Conservation (phyloP, 768 basidiomycete species). For the Suillus paluster region DNA sequence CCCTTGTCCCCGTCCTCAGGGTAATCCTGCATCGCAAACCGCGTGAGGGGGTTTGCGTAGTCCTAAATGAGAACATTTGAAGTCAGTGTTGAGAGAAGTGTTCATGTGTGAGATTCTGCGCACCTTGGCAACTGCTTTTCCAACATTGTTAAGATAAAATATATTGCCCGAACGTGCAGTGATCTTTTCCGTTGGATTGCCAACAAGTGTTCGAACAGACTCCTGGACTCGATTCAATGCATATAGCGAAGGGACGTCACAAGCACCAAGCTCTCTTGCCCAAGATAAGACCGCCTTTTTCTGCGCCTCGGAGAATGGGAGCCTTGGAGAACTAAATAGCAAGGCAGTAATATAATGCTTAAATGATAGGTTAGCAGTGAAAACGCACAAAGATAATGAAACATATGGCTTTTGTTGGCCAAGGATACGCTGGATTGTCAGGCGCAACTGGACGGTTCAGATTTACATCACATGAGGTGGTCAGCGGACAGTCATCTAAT, state of each 20-base stretch:
- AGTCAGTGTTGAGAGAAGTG: background rate
- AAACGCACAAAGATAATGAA: background rate
- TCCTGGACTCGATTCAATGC: slow-evolving; percentile 24
- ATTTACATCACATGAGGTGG: background rate
- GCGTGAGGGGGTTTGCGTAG: slow-evolving; percentile 28
- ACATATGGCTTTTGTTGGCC: slow-evolving; percentile 12
- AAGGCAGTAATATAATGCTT: slow-evolving; percentile 34
- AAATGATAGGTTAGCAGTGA: background rate
- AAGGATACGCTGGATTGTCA: slow-evolving; percentile 10
- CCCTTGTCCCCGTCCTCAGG: slow-evolving; percentile 25
- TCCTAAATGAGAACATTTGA: slow-evolving; percentile 19
- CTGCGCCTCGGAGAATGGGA: slow-evolving; percentile 35
- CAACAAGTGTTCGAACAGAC: slow-evolving; percentile 18
- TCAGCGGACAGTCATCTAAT: background rate
- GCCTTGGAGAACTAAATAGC: slow-evolving; percentile 36
- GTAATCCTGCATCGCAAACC: slow-evolving; percentile 30
- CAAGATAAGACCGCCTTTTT: slow-evolving; percentile 32
- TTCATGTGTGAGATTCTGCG: slow-evolving; percentile 1
- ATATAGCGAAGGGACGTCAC: slow-evolving; percentile 31
- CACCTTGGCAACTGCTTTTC: slow-evolving; percentile 23
- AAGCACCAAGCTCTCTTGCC: slow-evolving; percentile 34
- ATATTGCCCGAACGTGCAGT: slow-evolving; percentile 25
- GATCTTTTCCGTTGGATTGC: slow-evolving; percentile 26
- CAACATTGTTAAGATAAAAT: slow-evolving; percentile 26
- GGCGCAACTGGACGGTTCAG: slow-evolving; percentile 35